Evolutionary conservation across 2,329 filamentous ascomycete genomes (phyloP).

Genomic region (Helminthosporium solani): DNA sequence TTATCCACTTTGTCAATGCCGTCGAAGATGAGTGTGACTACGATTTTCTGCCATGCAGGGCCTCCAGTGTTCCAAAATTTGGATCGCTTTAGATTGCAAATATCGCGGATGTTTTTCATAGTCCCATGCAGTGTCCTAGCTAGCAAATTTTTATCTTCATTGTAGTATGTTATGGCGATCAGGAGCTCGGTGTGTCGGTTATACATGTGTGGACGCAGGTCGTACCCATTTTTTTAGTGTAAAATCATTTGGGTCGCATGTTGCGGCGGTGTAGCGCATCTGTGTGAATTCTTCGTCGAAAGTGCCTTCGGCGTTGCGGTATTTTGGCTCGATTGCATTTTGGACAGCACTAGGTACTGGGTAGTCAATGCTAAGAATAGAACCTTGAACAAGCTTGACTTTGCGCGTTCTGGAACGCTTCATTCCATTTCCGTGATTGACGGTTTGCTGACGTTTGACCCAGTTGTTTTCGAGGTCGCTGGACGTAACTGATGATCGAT

Average conservation of each 20-base stretch:
- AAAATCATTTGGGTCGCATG: conserved; percentile 90
- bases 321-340: conserved; percentile 87
- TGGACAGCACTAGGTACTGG: conserved; percentile 93
- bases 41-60: conserved; percentile 99
- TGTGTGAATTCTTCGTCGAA: conserved; percentile 83
- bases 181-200: conserved; percentile 92
- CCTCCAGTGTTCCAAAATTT: conserved; percentile 99
- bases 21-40: conserved; percentile 95
- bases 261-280: conserved; percentile 92
- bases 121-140: conserved; percentile 94
- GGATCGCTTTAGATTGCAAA: conserved; percentile 89
- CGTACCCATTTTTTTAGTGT: too few species aligned
- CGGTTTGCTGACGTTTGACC: conserved; percentile 58
- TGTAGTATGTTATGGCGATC: conserved; percentile 98
- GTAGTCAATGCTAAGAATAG: conserved; percentile 91
- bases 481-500: too few species aligned
- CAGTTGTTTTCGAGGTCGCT: conserved; percentile 56
- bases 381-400: conserved; percentile 94
- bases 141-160: conserved; percentile 95
- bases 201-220: too few species aligned
- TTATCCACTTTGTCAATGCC: conserved; percentile 96
- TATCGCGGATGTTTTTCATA: conserved; percentile 98
- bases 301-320: conserved; percentile 76
- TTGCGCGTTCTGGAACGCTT: conserved; percentile 90
- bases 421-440: conserved; percentile 60